Evolutionary conservation across 2,329 filamentous ascomycete species (phyloP).

Genomic region (Xylariaceae sp.): DNA sequence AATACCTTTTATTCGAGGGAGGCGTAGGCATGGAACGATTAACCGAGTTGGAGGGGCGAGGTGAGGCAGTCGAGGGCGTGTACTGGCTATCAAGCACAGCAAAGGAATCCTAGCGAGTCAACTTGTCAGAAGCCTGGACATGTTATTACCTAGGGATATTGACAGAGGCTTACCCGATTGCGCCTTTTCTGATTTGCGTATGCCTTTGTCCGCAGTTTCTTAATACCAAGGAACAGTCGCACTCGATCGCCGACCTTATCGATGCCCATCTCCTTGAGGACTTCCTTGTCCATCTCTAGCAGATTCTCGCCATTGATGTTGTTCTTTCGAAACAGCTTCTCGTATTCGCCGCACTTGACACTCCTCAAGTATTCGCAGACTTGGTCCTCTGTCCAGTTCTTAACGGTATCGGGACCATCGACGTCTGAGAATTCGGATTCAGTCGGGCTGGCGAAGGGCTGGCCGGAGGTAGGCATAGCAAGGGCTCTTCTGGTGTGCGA

Average conservation of each 20-base stretch:
- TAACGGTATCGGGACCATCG: constrained; percentile 76
- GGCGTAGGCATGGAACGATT: constrained; percentile 53
- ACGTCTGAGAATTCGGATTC: constrained; percentile 91
- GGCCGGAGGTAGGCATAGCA: constrained; percentile 55
- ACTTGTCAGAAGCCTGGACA: constrained; percentile 15
- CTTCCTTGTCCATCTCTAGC: constrained; percentile 94
- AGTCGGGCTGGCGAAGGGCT: constrained; percentile 79
- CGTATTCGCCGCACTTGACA: constrained; percentile 94
- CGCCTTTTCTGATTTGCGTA: constrained; percentile 81
- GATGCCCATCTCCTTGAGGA: constrained; percentile 96
- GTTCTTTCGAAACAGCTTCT: constrained; percentile 86
- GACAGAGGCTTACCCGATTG: constrained; percentile 72
- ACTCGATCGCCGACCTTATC: constrained; percentile 98
- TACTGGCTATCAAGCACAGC: constrained; percentile 75
- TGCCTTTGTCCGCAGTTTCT: constrained; percentile 79
- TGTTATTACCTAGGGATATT: neutral
- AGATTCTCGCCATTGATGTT: constrained; percentile 98
- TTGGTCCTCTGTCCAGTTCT: constrained; percentile 89
- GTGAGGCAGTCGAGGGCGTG: constrained; percentile 68
- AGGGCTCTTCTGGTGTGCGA: constrained; percentile 60
- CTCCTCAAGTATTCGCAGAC: constrained; percentile 90
- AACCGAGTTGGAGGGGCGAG: constrained; percentile 65
- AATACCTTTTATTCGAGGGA: constrained; percentile 68
- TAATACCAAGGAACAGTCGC: constrained; percentile 84
- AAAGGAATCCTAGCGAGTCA: constrained; percentile 74